These are phyloP conservation scores for Smithsoniella earleae DNA, from an alignment of 163 green algal species.

Conservation along the genomic window DNA sequence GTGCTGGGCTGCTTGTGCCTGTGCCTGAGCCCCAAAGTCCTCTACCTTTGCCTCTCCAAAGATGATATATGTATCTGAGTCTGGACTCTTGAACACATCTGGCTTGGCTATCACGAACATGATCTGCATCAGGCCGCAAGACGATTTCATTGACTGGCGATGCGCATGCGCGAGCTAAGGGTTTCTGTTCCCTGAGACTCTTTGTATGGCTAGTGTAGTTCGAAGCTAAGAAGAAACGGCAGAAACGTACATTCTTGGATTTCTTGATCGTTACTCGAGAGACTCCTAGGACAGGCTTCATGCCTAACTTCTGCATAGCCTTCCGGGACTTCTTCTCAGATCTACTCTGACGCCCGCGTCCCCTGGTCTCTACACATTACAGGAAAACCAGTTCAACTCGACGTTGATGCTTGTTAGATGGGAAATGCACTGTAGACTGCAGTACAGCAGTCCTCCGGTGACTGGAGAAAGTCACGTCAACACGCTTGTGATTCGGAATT, in stretches of 20 bases:
- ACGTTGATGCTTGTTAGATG: too few species aligned
- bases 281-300: slow-evolving; percentile 91
- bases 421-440: too few species aligned
- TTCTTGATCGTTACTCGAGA: slow-evolving; percentile 93
- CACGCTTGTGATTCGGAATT: too few species aligned
- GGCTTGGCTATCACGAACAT: slow-evolving; percentile 96
- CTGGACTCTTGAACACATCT: slow-evolving; percentile 95
- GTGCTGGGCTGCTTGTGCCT: slow-evolving; percentile 67
- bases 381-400: too few species aligned
- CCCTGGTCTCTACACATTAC: neutral
- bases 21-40: slow-evolving; percentile 82
- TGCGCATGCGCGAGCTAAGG: too few species aligned
- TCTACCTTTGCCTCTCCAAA: slow-evolving; percentile 99
- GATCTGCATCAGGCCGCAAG: slow-evolving; percentile 55
- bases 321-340: slow-evolving; percentile 98
- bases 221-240: too few species aligned
- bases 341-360: slow-evolving; percentile 79
- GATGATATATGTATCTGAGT: slow-evolving; percentile 97
- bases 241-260: slow-evolving; percentile 82
- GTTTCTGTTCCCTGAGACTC: too few species aligned
- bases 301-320: slow-evolving; percentile 97
- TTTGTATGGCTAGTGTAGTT: too few species aligned
- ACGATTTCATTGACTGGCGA: too few species aligned
- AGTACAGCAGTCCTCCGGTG: too few species aligned
- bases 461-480: too few species aligned